A percentile compares a stretch with the other conserved stretches of the same genome.
These are phyloP conservation scores for Rusavskia elegans DNA, from an alignment of 495 filamentous ascomycete species.

Conservation along the genomic window DNA sequence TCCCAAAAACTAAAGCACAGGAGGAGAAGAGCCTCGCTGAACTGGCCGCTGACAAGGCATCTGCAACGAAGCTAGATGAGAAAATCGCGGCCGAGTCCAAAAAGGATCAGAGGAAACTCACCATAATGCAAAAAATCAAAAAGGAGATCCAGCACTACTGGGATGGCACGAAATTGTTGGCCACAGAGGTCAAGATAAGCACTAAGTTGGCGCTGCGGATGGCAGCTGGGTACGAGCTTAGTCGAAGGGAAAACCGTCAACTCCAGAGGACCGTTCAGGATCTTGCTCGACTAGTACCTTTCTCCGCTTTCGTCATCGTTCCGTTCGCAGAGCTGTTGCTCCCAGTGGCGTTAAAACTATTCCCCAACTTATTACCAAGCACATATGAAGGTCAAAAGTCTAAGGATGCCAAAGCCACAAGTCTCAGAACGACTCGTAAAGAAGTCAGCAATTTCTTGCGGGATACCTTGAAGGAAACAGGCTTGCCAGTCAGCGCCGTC, in stretches of 20 bases:
- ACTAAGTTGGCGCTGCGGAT: slow-evolving; percentile 84
- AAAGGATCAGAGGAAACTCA: slow-evolving; percentile 72
- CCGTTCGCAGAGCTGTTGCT: slow-evolving; percentile 94
- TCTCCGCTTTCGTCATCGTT: slow-evolving; percentile 92
- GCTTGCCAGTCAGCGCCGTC: slow-evolving; percentile 68
- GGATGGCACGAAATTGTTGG: slow-evolving; percentile 97
- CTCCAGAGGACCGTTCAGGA: slow-evolving; percentile 86
- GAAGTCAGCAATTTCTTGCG: slow-evolving; percentile 88
- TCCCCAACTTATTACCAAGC: slow-evolving; percentile 92
- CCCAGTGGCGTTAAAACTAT: slow-evolving; percentile 79
- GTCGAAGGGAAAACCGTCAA: slow-evolving; percentile 73
- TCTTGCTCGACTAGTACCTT: slow-evolving; percentile 81
- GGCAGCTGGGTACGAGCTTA: slow-evolving; percentile 94
- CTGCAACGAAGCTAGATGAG: slow-evolving; percentile 25
- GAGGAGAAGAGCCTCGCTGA: slow-evolving; percentile 29
- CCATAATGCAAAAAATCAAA: slow-evolving; percentile 81
- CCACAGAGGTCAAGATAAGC: slow-evolving; percentile 85
- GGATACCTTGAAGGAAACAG: slow-evolving; percentile 81
- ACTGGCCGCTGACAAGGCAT: slow-evolving; percentile 28
- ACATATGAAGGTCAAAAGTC: slow-evolving; percentile 88
- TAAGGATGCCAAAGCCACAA: slow-evolving; percentile 73
- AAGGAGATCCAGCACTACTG: slow-evolving; percentile 87
- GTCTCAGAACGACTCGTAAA: slow-evolving; percentile 71
- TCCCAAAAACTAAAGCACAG: slow-evolving; percentile 26
- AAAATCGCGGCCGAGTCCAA: slow-evolving; percentile 48